Percentiles rank a stretch among this genome's conserved stretches.
Evolutionary conservation across 208 protist species (phyloP).

Genomic region (Trypanosoma grayi): DNA sequence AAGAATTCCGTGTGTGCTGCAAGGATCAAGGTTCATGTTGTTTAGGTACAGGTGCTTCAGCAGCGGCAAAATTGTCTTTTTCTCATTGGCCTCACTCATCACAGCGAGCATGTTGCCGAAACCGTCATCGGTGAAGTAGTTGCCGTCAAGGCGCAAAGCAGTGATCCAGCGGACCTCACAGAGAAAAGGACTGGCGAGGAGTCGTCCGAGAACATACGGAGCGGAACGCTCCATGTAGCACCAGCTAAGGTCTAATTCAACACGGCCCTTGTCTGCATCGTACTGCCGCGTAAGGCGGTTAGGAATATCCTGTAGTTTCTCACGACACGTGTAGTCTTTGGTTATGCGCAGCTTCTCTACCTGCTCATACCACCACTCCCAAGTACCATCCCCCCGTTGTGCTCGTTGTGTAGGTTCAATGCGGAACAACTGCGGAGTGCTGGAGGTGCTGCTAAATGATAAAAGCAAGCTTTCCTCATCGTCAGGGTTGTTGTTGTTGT

Average conservation of each 20-base stretch:
- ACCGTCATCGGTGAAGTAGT: constrained; percentile 78
- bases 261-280: constrained; percentile 42
- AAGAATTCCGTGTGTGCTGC: constrained; percentile 54
- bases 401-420: constrained; percentile 30
- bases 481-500: not conserved
- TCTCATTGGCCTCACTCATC: constrained; percentile 60
- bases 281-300: constrained; percentile 56
- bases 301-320: constrained; percentile 57
- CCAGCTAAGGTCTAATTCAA: constrained; percentile 72
- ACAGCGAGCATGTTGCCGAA: constrained; percentile 66
- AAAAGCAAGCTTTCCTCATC: not conserved
- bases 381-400: constrained; percentile 38
- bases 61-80: constrained; percentile 43
- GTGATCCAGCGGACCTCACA: constrained; percentile 69
- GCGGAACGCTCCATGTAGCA: constrained; percentile 81
- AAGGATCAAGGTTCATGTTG: constrained; percentile 77
- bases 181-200: constrained; percentile 54
- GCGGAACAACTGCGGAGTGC: constrained; percentile 66
- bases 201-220: constrained; percentile 61
- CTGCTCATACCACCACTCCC: constrained; percentile 79
- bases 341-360: constrained; percentile 58
- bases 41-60: constrained; percentile 76
- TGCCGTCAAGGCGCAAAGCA: constrained; percentile 73
- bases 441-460: constrained; percentile 21
- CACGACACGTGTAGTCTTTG: constrained; percentile 51